Evolutionary conservation across 2,329 filamentous ascomycete species (phyloP).

Genomic region (Metarhizium humberi): DNA sequence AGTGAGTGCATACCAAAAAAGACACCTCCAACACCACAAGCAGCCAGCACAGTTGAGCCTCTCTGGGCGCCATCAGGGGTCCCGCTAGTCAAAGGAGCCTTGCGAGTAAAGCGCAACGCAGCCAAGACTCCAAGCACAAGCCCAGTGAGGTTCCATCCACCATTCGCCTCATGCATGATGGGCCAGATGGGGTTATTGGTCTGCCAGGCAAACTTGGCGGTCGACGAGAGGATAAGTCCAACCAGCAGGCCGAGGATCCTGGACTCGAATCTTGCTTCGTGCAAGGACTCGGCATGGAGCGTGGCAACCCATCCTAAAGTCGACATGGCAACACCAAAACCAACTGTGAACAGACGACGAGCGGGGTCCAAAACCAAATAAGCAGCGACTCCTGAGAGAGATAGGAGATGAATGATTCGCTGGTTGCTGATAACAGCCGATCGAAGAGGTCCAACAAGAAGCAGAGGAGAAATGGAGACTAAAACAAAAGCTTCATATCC

Average conservation of each 20-base stretch:
- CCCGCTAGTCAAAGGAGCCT: conserved; percentile 39
- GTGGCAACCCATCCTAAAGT: conserved; percentile 80
- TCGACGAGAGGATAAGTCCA: conserved; percentile 74
- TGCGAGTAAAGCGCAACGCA: conserved; percentile 65
- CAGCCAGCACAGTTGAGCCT: conserved; percentile 62
- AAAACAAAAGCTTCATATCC: conserved; percentile 89
- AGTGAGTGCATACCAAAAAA: conserved; percentile 88
- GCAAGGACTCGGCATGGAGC: conserved; percentile 66
- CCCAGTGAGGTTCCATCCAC: conserved; percentile 84
- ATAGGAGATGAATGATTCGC: conserved; percentile 64
- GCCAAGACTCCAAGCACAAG: conserved; percentile 68
- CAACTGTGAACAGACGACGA: conserved; percentile 69
- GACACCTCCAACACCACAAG: conserved; percentile 70
- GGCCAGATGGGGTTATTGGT: conserved; percentile 98
- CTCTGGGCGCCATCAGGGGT: conserved; percentile 31
- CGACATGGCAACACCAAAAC: conserved; percentile 69
- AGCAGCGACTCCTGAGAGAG: conserved; percentile 68
- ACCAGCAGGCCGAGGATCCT: conserved; percentile 72
- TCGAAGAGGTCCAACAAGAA: conserved; percentile 66
- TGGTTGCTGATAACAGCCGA: conserved; percentile 59
- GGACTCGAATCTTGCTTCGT: conserved; percentile 68
- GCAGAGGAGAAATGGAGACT: conserved; percentile 68
- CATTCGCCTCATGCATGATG: conserved; percentile 80
- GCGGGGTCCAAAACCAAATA: conserved; percentile 68
- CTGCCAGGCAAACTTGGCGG: conserved; percentile 85